Percentiles rank a stretch among this genome's conserved stretches.
Evolutionary conservation across 202 grass and related monocot genomes (phyloP).

Genomic region (Brachypodium distachyon): DNA sequence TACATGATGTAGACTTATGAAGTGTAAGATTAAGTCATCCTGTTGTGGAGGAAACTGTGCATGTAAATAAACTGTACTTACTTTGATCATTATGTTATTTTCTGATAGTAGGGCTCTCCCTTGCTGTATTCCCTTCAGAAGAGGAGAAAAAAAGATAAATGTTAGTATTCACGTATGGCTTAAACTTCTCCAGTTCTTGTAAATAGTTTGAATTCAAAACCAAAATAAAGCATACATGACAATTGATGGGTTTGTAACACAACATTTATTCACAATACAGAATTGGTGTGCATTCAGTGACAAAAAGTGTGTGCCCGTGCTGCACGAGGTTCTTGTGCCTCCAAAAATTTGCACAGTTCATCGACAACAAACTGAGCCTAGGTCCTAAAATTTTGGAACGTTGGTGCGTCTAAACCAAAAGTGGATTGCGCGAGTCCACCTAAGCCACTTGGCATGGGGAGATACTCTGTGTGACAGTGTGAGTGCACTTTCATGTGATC

Average conservation of each 20-base stretch:
- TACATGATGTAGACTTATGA: neutral
- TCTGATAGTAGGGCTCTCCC: neutral
- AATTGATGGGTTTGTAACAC: neutral
- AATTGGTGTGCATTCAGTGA: neutral
- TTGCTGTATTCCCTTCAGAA: conserved; percentile 5
- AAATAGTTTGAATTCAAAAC: neutral
- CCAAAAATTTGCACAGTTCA: too few species aligned
- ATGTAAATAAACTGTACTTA: neutral
- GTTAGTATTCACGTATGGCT: neutral
- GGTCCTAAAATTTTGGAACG: neutral
- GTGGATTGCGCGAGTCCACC: neutral
- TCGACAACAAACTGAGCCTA: too few species aligned
- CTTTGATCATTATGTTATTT: conserved; percentile 4
- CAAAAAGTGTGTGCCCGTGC: neutral
- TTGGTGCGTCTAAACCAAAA: neutral
- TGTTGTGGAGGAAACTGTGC: neutral
- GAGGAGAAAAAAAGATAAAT: neutral
- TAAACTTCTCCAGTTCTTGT: neutral
- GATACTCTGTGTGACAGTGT: neutral
- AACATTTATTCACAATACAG: neutral
- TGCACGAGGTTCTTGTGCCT: neutral
- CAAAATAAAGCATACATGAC: neutral
- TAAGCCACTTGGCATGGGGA: too few species aligned
- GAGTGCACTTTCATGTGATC: neutral
- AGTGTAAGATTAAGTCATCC: neutral